phyloP scores from a whole-genome alignment of 2,329 filamentous ascomycete species.

The Xylariaceae sp. region DNA sequence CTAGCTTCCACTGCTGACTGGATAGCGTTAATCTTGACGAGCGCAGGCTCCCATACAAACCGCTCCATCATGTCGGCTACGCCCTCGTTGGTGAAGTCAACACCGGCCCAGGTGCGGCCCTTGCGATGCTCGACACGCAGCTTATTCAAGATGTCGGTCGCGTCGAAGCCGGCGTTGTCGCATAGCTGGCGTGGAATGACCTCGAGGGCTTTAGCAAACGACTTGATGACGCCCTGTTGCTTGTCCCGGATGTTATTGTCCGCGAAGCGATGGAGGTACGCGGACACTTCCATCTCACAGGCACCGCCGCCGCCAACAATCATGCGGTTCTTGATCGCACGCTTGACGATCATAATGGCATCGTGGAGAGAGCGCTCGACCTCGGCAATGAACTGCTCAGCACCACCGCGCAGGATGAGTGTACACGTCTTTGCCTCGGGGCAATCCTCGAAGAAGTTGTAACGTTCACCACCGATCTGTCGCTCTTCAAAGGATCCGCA shows the following conservation, averaged over 20 bases:
- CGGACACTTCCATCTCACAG: constrained; percentile 92
- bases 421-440: constrained; percentile 96
- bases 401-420: constrained; percentile 87
- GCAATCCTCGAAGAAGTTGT: constrained; percentile 98
- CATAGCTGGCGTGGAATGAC: constrained; percentile 95
- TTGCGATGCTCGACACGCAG: constrained; percentile 94
- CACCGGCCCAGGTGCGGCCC: constrained; percentile 88
- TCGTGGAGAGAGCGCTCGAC: constrained; percentile 97
- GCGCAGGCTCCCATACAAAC: constrained; percentile 95
- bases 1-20: constrained; percentile 93
- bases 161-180: constrained; percentile 97
- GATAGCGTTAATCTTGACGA: constrained; percentile 96
- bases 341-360: constrained; percentile 99
- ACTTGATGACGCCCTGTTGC: constrained; percentile 96
- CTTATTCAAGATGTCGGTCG: constrained; percentile 95
- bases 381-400: constrained; percentile 98
- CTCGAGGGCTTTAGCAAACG: constrained; percentile 94
- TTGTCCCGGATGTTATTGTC: constrained; percentile 91
- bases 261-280: constrained; percentile 87
- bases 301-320: constrained; percentile 96
- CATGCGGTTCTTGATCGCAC: constrained; percentile 87
- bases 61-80: constrained; percentile 90
- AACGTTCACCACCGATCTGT: constrained; percentile 94
- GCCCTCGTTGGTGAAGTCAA: constrained; percentile 90
- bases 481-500: constrained; percentile 91